phyloP scores from a whole-genome alignment of 2,329 filamentous ascomycete species.

The Colletotrichum camelliae region DNA sequence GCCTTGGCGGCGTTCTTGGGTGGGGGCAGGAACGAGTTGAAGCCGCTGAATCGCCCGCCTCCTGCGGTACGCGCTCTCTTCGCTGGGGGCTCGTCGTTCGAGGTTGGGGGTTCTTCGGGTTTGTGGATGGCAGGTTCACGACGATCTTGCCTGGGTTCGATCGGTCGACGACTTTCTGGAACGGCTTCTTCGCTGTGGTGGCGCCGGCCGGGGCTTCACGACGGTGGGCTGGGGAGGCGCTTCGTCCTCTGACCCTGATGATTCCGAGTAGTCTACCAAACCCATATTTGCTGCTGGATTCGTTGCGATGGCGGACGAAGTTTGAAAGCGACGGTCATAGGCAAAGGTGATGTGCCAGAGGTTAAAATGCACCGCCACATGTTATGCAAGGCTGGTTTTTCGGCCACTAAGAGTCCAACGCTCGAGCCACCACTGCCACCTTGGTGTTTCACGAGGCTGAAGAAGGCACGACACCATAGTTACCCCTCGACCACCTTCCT shows the following conservation, averaged over 20 bases:
- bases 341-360: conserved; percentile 3
- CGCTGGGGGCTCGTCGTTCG: conserved; percentile 63
- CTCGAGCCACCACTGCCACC: conserved; percentile 7
- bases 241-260: conserved; percentile 67
- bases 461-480: background rate
- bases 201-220: conserved; percentile 32
- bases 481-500: conserved; percentile 9
- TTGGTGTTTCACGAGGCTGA: conserved; percentile 25
- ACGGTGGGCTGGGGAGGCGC: conserved; percentile 28
- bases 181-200: conserved; percentile 56
- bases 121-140: conserved; percentile 72
- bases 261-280: conserved; percentile 85
- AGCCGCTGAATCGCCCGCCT: conserved; percentile 73
- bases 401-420: background rate
- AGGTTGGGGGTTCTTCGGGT: conserved; percentile 33
- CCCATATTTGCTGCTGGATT: conserved; percentile 61
- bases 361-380: conserved; percentile 3
- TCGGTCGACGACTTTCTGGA: conserved; percentile 83
- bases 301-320: background rate
- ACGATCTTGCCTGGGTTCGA: conserved; percentile 84
- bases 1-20: conserved; percentile 68
- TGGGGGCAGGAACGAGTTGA: conserved; percentile 85
- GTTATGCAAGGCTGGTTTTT: conserved; percentile 4
- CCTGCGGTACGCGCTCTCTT: conserved; percentile 69
- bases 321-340: background rate